These are phyloP conservation scores for Stachybotrys chlorohalonatus DNA, from an alignment of 2,329 filamentous ascomycete species.

Conservation along the genomic window DNA sequence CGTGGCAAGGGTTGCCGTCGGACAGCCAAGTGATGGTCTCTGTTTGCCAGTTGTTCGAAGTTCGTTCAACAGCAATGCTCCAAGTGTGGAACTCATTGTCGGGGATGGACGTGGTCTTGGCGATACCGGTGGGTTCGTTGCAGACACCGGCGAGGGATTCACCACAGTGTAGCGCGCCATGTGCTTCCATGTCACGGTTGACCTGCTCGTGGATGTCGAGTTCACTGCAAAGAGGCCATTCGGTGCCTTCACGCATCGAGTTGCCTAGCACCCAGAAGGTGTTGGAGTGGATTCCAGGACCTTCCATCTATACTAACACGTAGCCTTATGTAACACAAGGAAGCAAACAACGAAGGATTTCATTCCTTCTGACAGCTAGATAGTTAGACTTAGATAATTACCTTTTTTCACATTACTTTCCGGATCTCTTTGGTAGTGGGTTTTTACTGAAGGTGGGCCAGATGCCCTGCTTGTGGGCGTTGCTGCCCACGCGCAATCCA, in stretches of 20 bases:
- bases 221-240: slow-evolving; percentile 41
- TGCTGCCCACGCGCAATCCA: slow-evolving; percentile 32
- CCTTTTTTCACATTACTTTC: too few species aligned
- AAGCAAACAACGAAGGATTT: too few species aligned
- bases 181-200: slow-evolving; percentile 33
- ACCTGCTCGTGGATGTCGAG: slow-evolving; percentile 42
- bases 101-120: slow-evolving; percentile 25
- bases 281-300: too few species aligned
- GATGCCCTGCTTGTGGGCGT: slow-evolving; percentile 34
- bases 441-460: slow-evolving; percentile 48
- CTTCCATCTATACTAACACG: too few species aligned
- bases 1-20: slow-evolving; percentile 34
- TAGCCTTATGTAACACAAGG: too few species aligned
- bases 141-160: slow-evolving; percentile 32
- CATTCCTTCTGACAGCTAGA: too few species aligned
- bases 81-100: slow-evolving; percentile 40
- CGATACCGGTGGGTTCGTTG: slow-evolving; percentile 35
- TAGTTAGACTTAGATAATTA: too few species aligned
- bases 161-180: slow-evolving; percentile 40
- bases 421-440: too few species aligned
- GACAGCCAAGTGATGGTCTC: slow-evolving; percentile 40
- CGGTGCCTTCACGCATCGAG: slow-evolving; percentile 32
- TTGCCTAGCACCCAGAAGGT: slow-evolving; percentile 44
- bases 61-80: slow-evolving; percentile 37
- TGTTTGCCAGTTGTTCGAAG: slow-evolving; percentile 29